phyloP scores from a whole-genome alignment of 257 asterid genomes.

The Rauvolfia tetraphylla region DNA sequence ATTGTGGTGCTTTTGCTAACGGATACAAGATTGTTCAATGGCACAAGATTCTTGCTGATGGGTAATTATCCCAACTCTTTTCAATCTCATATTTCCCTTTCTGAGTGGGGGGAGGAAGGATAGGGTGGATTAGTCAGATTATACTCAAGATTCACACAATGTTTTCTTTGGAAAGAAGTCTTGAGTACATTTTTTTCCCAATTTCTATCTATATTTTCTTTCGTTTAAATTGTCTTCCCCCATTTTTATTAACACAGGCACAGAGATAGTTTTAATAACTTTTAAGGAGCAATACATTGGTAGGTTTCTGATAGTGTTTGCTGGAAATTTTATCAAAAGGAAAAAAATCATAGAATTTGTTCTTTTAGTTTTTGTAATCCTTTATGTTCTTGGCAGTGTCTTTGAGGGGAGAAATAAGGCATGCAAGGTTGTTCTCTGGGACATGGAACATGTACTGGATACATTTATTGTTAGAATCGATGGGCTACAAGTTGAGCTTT shows the following conservation, averaged over 20 bases:
- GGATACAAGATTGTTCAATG: slow-evolving; percentile 42
- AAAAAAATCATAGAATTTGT: slow-evolving; percentile 34
- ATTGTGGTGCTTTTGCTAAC: slow-evolving; percentile 25
- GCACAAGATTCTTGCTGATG: slow-evolving; percentile 60
- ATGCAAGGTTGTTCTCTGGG: slow-evolving; percentile 25
- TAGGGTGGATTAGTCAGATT: slow-evolving; percentile 42
- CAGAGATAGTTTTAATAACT: slow-evolving; percentile 52
- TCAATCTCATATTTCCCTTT: slow-evolving; percentile 28
- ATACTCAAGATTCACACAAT: slow-evolving; percentile 53
- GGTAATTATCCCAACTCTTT: slow-evolving; percentile 56
- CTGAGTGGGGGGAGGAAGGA: slow-evolving; percentile 39
- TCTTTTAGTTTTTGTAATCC: slow-evolving; percentile 29
- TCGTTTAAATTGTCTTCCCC: slow-evolving; percentile 41
- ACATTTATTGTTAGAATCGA: slow-evolving; percentile 35
- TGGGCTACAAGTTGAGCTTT: slow-evolving; percentile 30
- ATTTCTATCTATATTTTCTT: slow-evolving; percentile 35
- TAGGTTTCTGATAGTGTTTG: slow-evolving; percentile 35
- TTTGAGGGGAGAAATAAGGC: slow-evolving; percentile 38
- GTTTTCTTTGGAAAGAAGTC: slow-evolving; percentile 39
- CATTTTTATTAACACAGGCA: slow-evolving; percentile 35
- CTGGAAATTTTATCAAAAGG: slow-evolving; percentile 31
- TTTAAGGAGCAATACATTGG: slow-evolving; percentile 35
- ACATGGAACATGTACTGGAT: slow-evolving; percentile 37
- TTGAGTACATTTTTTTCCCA: slow-evolving; percentile 42
- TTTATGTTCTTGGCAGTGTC: slow-evolving; percentile 38